phyloP scores from a whole-genome alignment of 805 yeast species.

The Cyberlindnera mrakii region DNA sequence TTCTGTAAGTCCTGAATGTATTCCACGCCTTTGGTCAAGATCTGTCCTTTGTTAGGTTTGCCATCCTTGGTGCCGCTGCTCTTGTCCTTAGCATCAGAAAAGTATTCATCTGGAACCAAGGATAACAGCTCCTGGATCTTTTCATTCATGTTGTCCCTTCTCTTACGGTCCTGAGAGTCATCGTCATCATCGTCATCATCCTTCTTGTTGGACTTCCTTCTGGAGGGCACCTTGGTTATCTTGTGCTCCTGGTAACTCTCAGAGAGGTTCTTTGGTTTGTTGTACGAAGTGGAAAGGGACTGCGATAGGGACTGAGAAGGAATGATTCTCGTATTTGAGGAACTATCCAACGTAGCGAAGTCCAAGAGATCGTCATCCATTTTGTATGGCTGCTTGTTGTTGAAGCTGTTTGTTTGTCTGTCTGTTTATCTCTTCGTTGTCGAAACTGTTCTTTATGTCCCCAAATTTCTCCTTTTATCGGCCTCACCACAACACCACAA shows the following conservation, averaged over 20 bases:
- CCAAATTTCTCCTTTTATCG: too few relatives aligned
- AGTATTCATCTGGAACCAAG: slow-evolving; percentile 39
- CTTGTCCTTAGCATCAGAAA: slow-evolving; percentile 34
- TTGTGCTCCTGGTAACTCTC: slow-evolving; percentile 18
- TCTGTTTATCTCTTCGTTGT: too few relatives aligned
- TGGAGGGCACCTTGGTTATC: slow-evolving; percentile 14
- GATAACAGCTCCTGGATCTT: slow-evolving; percentile 46
- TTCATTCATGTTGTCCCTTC: slow-evolving; percentile 53
- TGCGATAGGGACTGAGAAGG: slow-evolving; percentile 1
- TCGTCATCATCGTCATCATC: slow-evolving; percentile 19
- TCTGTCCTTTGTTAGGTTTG: slow-evolving; percentile 81
- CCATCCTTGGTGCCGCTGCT: slow-evolving; percentile 75
- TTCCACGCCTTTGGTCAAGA: slow-evolving; percentile 68
- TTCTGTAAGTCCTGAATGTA: slow-evolving; percentile 63
- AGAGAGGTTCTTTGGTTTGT: slow-evolving; percentile 20
- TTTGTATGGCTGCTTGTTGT: slow-evolving; percentile 1
- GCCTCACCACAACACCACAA: neutral
- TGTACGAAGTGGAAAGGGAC: slow-evolving; percentile 14
- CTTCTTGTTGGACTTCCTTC: slow-evolving; percentile 16
- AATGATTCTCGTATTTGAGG: slow-evolving; percentile 6
- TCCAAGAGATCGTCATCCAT: slow-evolving; percentile 17
- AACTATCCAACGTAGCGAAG: slow-evolving; percentile 15
- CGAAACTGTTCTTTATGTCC: too few relatives aligned
- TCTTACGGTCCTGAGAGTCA: slow-evolving; percentile 37
- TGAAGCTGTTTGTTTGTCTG: too few relatives aligned